phyloP scores from a whole-genome alignment of 768 basidiomycete species.

The Scleroderma citrinum region DNA sequence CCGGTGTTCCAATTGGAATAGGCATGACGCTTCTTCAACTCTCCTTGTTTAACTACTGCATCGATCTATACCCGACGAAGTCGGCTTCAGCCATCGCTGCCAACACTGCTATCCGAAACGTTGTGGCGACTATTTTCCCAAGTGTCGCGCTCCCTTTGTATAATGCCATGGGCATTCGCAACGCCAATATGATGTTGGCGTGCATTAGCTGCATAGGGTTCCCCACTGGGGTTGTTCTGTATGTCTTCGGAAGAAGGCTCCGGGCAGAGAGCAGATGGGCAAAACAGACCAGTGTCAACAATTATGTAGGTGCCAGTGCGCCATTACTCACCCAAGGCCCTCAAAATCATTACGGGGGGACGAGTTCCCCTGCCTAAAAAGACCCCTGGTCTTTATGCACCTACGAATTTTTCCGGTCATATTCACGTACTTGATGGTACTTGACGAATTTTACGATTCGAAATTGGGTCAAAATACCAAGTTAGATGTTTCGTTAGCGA shows the following conservation, averaged over 20 bases:
- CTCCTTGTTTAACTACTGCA: slow-evolving; percentile 21
- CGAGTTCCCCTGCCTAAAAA: background rate
- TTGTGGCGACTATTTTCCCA: slow-evolving; percentile 13
- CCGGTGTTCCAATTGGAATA: slow-evolving; percentile 21
- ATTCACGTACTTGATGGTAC: background rate
- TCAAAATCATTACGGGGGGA: slow-evolving; percentile 1
- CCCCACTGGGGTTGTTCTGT: slow-evolving; percentile 2
- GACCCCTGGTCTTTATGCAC: background rate
- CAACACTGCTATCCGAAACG: slow-evolving; percentile 17
- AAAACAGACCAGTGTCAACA: background rate
- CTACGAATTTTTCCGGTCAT: too few species aligned
- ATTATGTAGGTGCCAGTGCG: background rate
- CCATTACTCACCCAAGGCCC: background rate
- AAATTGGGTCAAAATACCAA: too few species aligned
- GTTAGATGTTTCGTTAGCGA: too few species aligned
- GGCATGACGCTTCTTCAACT: slow-evolving; percentile 23
- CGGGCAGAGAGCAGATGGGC: slow-evolving; percentile 2
- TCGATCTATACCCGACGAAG: slow-evolving; percentile 20
- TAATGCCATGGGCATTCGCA: background rate
- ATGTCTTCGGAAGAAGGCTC: slow-evolving; percentile 2
- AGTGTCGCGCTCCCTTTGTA: slow-evolving; percentile 8
- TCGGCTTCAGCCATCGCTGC: slow-evolving; percentile 21
- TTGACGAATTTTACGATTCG: background rate
- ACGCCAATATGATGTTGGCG: slow-evolving; percentile 3
- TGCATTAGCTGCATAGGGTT: slow-evolving; percentile 4